phyloP scores from a whole-genome alignment of 345 rosid species.

The Gossypium herbaceum region DNA sequence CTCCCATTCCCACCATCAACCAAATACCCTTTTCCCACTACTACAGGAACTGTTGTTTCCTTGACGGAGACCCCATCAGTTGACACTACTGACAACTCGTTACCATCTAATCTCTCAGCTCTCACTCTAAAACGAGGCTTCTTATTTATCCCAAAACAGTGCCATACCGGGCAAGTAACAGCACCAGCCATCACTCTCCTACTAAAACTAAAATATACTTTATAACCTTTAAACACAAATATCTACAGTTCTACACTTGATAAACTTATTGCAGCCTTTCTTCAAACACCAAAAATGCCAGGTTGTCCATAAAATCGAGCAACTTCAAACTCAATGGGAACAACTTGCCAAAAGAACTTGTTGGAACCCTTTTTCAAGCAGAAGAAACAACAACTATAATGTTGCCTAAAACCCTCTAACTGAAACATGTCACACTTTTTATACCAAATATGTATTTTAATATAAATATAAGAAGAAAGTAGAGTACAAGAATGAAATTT shows the following conservation, averaged over 20 bases:
- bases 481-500: neutral
- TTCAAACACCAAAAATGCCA: neutral
- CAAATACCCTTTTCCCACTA: slow-evolving; percentile 15
- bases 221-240: neutral
- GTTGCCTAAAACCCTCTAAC: neutral
- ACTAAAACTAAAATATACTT: neutral
- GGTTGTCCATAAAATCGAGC: neutral
- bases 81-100: slow-evolving; percentile 31
- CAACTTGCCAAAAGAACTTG: neutral
- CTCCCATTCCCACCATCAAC: slow-evolving; percentile 30
- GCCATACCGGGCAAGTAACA: neutral
- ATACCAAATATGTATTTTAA: neutral
- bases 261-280: neutral
- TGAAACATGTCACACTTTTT: slow-evolving; percentile 3
- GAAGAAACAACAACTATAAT: neutral
- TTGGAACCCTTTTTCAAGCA: neutral
- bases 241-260: neutral
- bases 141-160: neutral
- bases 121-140: slow-evolving; percentile 33
- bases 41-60: slow-evolving; percentile 34
- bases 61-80: slow-evolving; percentile 30
- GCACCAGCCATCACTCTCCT: neutral
- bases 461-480: neutral
- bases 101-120: slow-evolving; percentile 39
- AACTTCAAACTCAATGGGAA: neutral